A percentile compares a stretch with the other conserved stretches of the same genome.
These are phyloP conservation scores for Penicillium crystallinum DNA, from an alignment of 495 filamentous ascomycete genomes.

Conservation along the genomic window DNA sequence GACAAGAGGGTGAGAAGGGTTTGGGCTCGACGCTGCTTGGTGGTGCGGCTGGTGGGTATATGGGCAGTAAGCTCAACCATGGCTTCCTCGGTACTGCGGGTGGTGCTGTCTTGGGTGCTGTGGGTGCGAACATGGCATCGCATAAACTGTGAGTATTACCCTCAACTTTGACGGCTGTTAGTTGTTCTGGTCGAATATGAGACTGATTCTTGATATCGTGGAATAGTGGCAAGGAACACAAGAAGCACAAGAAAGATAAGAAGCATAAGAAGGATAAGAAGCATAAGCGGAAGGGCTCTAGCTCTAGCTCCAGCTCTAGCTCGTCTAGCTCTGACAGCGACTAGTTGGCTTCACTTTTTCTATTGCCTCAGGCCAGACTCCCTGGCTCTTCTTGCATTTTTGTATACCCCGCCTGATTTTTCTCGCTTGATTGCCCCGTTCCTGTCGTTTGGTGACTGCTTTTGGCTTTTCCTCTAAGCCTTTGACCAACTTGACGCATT, in stretches of 20 bases:
- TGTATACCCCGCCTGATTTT: slow-evolving; percentile 2
- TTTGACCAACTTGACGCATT: neutral
- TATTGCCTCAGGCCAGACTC: too few relatives aligned
- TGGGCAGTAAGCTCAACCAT: slow-evolving; percentile 41
- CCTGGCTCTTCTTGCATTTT: neutral
- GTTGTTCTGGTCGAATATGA: neutral
- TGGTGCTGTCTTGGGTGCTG: slow-evolving; percentile 42
- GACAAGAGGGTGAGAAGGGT: slow-evolving; percentile 35
- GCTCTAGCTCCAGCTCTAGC: slow-evolving; percentile 30
- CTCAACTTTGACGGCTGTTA: neutral
- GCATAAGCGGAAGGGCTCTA: slow-evolving; percentile 23
- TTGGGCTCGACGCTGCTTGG: slow-evolving; percentile 41
- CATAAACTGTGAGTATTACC: slow-evolving; percentile 31
- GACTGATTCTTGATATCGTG: slow-evolving; percentile 10
- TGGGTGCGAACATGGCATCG: slow-evolving; percentile 34
- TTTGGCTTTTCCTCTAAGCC: neutral
- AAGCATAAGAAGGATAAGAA: slow-evolving; percentile 30
- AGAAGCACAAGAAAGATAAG: slow-evolving; percentile 24
- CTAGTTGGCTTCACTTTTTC: neutral
- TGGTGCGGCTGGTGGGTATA: slow-evolving; percentile 37
- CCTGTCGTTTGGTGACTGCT: neutral
- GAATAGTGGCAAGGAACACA: slow-evolving; percentile 16
- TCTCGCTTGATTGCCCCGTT: neutral
- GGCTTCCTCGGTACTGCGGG: slow-evolving; percentile 37
- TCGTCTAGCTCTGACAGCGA: slow-evolving; percentile 20